phyloP scores from a whole-genome alignment of 140 eudicot genomes.

The Erigeron philadelphicus region DNA sequence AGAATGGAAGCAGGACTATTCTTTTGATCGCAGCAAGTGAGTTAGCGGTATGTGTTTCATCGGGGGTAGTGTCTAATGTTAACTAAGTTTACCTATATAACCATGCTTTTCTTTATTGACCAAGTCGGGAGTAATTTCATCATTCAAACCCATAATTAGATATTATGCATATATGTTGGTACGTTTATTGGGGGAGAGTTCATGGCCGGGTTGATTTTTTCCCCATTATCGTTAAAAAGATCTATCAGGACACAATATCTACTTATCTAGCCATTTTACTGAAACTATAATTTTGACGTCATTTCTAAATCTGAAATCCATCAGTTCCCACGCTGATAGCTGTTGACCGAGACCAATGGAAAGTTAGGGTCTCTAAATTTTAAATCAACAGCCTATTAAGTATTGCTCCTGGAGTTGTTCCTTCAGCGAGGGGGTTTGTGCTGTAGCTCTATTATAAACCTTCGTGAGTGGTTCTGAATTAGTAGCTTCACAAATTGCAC shows the following conservation, averaged over 20 bases:
- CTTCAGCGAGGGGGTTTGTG: background rate
- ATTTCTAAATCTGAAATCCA: background rate
- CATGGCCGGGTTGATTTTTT: background rate
- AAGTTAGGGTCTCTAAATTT: conserved; percentile 3
- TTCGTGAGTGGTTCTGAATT: background rate
- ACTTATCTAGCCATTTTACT: background rate
- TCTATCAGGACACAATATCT: background rate
- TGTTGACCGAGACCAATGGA: background rate
- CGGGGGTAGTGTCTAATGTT: conserved; percentile 9
- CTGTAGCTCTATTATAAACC: background rate
- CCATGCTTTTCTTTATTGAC: background rate
- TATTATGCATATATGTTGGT: background rate
- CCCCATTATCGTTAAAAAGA: background rate
- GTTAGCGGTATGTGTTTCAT: conserved; percentile 1
- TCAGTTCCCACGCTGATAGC: conserved; percentile 1
- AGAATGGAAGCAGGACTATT: background rate
- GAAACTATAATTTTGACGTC: background rate
- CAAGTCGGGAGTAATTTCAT: conserved; percentile 5
- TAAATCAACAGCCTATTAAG: background rate
- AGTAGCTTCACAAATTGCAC: background rate
- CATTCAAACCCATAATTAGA: background rate
- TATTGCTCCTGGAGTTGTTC: background rate
- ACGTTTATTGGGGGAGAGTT: background rate
- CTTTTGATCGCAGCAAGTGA: background rate
- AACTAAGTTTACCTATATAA: background rate